Conservation (phyloP, 495 filamentous ascomycete genomes). For the Amniculicola lignicola region DNA sequence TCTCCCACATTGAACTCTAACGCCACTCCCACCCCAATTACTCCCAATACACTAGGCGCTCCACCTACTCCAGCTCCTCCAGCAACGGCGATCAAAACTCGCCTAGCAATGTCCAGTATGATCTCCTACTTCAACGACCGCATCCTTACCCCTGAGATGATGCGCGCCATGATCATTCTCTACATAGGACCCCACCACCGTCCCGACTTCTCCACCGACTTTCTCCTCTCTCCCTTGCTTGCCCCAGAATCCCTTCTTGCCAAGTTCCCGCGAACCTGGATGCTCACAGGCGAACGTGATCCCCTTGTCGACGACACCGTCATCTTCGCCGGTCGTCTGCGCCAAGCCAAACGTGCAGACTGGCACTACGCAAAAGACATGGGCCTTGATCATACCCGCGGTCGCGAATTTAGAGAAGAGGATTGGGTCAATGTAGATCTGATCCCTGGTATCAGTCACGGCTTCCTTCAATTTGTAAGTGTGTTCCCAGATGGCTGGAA, state of each 20-base stretch:
- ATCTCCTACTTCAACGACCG: constrained; percentile 97
- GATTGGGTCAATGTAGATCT: constrained; percentile 76
- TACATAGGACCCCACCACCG: constrained; percentile 92
- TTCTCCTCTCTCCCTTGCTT: constrained; percentile 80
- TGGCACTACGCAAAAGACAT: constrained; percentile 61
- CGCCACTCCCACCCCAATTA: not conserved
- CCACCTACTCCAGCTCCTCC: constrained; percentile 41
- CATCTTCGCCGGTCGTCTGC: constrained; percentile 84
- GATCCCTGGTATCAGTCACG: constrained; percentile 85
- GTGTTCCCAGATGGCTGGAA: constrained; percentile 85
- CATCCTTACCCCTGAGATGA: constrained; percentile 94
- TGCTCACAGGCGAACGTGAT: constrained; percentile 92
- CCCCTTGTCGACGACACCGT: constrained; percentile 95
- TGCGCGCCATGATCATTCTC: constrained; percentile 97
- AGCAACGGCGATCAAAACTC: constrained; percentile 68
- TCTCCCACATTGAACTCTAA: not conserved
- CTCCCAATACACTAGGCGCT: constrained; percentile 34
- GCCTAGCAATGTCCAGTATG: constrained; percentile 89
- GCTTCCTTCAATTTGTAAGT: constrained; percentile 84
- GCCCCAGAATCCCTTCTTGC: constrained; percentile 80
- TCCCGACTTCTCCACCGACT: constrained; percentile 90
- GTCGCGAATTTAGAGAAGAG: constrained; percentile 65
- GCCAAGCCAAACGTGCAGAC: constrained; percentile 72
- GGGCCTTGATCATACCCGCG: constrained; percentile 45
- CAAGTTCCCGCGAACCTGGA: constrained; percentile 84